Percentiles rank a stretch among this genome's conserved stretches.
Conservation (phyloP, 768 basidiomycete genomes). For the Lentinula lateritia region DNA sequence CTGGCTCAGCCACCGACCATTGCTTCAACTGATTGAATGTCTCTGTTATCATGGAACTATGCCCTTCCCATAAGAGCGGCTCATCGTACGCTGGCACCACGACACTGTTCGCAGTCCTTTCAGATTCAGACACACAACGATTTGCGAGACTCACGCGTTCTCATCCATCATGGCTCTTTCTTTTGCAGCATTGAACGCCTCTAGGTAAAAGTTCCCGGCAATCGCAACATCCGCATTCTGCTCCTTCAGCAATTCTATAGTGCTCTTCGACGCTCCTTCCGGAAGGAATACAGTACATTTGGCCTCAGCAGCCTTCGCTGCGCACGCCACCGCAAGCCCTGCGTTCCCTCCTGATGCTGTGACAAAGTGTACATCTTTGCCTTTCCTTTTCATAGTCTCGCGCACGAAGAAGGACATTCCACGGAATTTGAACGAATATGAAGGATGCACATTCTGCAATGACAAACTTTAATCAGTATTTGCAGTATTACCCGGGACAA, state of each 20-base stretch:
- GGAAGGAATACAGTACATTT: constrained; percentile 69
- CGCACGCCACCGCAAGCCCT: constrained; percentile 66
- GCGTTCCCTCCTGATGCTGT: constrained; percentile 81
- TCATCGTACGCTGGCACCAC: constrained; percentile 72
- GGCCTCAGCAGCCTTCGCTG: constrained; percentile 47
- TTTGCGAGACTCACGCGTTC: constrained; percentile 42
- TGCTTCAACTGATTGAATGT: constrained; percentile 44
- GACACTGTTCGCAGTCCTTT: constrained; percentile 32
- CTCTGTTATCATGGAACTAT: constrained; percentile 69
- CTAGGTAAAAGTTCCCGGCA: constrained; percentile 52
- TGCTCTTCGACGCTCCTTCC: constrained; percentile 40
- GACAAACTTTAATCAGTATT: background rate
- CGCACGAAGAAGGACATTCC: constrained; percentile 62
- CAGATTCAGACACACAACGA: constrained; percentile 1
- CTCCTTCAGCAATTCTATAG: constrained; percentile 41
- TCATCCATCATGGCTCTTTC: constrained; percentile 36
- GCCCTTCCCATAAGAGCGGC: constrained; percentile 67
- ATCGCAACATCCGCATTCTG: constrained; percentile 56
- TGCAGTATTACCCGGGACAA: no score
- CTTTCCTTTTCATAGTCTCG: constrained; percentile 42
- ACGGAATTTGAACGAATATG: constrained; percentile 73
- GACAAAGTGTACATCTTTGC: constrained; percentile 52
- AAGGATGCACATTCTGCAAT: constrained; percentile 62
- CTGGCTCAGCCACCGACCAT: constrained; percentile 35
- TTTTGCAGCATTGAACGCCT: constrained; percentile 49